Evolutionary conservation across 2,329 filamentous ascomycete species (phyloP).

Genomic region (Massarina eburnea): DNA sequence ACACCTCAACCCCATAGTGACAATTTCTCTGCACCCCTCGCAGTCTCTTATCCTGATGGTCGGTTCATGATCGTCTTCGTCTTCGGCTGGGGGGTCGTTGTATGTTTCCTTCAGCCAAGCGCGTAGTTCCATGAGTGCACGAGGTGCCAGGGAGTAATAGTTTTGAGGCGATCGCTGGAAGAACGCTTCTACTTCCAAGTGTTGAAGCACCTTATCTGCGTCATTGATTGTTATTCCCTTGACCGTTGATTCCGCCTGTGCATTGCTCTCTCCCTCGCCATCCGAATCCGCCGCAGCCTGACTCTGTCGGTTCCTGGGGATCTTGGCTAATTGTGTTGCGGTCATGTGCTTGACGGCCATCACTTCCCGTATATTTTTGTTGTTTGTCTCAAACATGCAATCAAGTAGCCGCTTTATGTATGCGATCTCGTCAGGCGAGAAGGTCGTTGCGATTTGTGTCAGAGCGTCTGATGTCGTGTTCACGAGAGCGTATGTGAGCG

Average conservation of each 20-base stretch:
- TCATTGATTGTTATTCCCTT: slow-evolving; percentile 70
- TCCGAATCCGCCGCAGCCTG: slow-evolving; percentile 20
- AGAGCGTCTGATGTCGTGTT: slow-evolving; percentile 84
- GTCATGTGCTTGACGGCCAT: slow-evolving; percentile 81
- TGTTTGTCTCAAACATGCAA: slow-evolving; percentile 88
- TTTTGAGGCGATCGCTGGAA: slow-evolving; percentile 71
- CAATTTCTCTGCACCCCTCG: slow-evolving; percentile 83
- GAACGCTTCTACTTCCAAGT: slow-evolving; percentile 79
- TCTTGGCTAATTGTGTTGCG: slow-evolving; percentile 68
- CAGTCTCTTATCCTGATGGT: slow-evolving; percentile 77
- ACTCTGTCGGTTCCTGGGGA: slow-evolving; percentile 16
- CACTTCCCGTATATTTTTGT: slow-evolving; percentile 75
- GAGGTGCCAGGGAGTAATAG: slow-evolving; percentile 75
- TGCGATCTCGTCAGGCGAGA: slow-evolving; percentile 79
- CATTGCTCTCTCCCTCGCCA: slow-evolving; percentile 24
- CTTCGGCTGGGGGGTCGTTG: slow-evolving; percentile 69
- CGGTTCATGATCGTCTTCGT: slow-evolving; percentile 51
- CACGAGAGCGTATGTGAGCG: slow-evolving; percentile 78
- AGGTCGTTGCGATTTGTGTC: slow-evolving; percentile 83
- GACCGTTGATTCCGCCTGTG: slow-evolving; percentile 41
- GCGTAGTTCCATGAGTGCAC: slow-evolving; percentile 81
- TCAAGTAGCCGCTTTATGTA: slow-evolving; percentile 88
- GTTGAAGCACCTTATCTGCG: slow-evolving; percentile 70
- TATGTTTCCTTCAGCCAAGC: slow-evolving; percentile 86
- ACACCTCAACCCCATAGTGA: slow-evolving; percentile 62